Percentiles rank a stretch among this genome's conserved stretches.
Evolutionary conservation across 1,284 basidiomycete genomes (phyloP).

Genomic region (Veloporphyrellus conicus): DNA sequence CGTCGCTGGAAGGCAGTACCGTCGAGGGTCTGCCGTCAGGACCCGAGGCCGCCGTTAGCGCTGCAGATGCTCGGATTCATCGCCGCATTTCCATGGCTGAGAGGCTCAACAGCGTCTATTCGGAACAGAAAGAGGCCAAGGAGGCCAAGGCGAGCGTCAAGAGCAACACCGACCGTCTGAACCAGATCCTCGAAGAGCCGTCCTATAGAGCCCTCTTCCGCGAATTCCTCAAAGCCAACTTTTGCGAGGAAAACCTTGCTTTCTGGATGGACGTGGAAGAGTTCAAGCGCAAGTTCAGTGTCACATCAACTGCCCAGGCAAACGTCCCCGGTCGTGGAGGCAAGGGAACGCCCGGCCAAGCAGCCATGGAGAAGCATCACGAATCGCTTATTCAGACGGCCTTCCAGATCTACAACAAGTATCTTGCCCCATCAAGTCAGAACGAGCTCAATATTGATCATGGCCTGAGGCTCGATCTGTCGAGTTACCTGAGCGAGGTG

Average conservation of each 20-base stretch:
- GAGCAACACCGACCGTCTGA: slow-evolving; percentile 86
- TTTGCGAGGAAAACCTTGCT: slow-evolving; percentile 96
- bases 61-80: slow-evolving; percentile 65
- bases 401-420: slow-evolving; percentile 91
- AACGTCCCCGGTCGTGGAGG: slow-evolving; percentile 42
- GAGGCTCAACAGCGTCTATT: slow-evolving; percentile 57
- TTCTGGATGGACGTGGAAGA: slow-evolving; percentile 98
- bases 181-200: slow-evolving; percentile 92
- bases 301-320: slow-evolving; percentile 87
- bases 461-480: slow-evolving; percentile 88
- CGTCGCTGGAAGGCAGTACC: slow-evolving; percentile 39
- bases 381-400: slow-evolving; percentile 92
- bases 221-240: slow-evolving; percentile 90
- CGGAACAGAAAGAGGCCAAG: slow-evolving; percentile 49
- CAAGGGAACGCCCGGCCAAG: slow-evolving; percentile 67
- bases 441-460: slow-evolving; percentile 99
- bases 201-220: slow-evolving; percentile 87
- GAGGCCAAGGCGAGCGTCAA: slow-evolving; percentile 66
- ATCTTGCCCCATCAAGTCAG: slow-evolving; percentile 90
- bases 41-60: slow-evolving; percentile 34
- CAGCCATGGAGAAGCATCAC: slow-evolving; percentile 96
- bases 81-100: slow-evolving; percentile 76
- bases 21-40: slow-evolving; percentile 41
- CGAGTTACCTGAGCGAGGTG: slow-evolving; percentile 87
- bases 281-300: slow-evolving; percentile 93